Base-by-base conservation (phyloP, 768 basidiomycete species). In the Phaffia australis region DNA sequence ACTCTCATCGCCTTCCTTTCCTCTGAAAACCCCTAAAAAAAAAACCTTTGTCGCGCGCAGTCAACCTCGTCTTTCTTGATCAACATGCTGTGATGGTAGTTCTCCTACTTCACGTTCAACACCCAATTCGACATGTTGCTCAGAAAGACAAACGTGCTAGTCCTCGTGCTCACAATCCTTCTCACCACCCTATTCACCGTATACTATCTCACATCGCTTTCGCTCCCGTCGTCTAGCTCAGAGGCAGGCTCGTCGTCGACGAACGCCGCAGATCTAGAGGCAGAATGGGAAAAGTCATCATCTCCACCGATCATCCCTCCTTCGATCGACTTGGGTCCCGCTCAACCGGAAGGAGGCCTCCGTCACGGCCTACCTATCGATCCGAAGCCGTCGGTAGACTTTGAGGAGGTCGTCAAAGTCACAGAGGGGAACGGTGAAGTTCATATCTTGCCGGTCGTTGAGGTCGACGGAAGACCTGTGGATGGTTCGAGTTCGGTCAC, bases 351-450 rank as follows among this genome's bases (percentile, higher is more conserved):
- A 29, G n/a, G 18, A 32, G 30, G 51, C n/a, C 21, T 35, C 23
- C n/a, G 52, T 0, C 49, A 54, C 3, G 61, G 60, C 46, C 27
- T 67, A 4, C 66, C 66, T 27, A 62, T 62, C 27, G 66, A 62
- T 46, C 46, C 57, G n/a, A 60, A 59, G 4, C 25, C 52, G 16
- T 29, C 52, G 16, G 16, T 54, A 30, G 29, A 27, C 8, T 47
- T 60, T 3, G 42, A 46, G 30, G 66, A 61, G n/a, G 30, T 52
- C 15, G 51, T 35, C 50, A 32, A 29, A 30, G 19, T 54, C 11
- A 29, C 21, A 32, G 57, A 49, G 32, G 50, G 50, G 7, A n/a
- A 29, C 19, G 54, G 46, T 11, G 66, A 60, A 15, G 27, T 61
- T 46, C 46, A 30, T 9, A 56, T 62, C 60, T 3, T 61, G 32